A percentile compares a stretch with the other conserved stretches of the same genome.
phyloP scores from a whole-genome alignment of 2,329 filamentous ascomycete genomes.

The Pyricularia pennisetigena region DNA sequence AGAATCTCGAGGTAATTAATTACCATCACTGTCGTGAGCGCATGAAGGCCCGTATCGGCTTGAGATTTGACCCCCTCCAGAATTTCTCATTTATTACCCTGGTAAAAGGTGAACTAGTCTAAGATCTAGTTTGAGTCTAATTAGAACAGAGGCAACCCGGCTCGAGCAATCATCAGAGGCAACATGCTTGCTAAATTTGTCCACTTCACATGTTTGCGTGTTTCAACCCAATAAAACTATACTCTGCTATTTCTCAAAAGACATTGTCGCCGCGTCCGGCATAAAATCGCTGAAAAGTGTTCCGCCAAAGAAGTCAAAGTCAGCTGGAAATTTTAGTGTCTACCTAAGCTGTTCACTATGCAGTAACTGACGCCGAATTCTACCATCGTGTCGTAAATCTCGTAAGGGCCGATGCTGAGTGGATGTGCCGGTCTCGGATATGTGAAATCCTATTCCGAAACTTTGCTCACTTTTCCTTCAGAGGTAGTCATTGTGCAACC shows the following conservation, averaged over 20 bases:
- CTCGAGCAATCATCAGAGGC: background rate
- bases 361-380: conserved; percentile 7
- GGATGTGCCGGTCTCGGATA: background rate
- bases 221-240: too few species aligned
- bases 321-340: conserved; percentile 5
- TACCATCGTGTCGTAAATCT: conserved; percentile 8
- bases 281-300: too few species aligned
- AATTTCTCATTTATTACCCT: background rate
- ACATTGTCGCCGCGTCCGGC: too few species aligned
- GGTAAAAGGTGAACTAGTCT: background rate
- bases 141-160: background rate
- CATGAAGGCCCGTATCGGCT: background rate
- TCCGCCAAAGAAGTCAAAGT: background rate
- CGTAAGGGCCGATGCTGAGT: conserved; percentile 6
- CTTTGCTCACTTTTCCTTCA: background rate
- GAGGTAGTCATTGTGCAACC: background rate
- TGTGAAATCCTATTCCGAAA: background rate
- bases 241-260: too few species aligned
- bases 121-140: background rate
- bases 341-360: conserved; percentile 8
- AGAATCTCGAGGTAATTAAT: background rate
- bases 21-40: background rate
- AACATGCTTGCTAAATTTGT: background rate
- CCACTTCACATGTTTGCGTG: too few species aligned
- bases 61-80: background rate